These are phyloP conservation scores for Pyronema omphalodes DNA, from an alignment of 495 filamentous ascomycete genomes.

Conservation along the genomic window DNA sequence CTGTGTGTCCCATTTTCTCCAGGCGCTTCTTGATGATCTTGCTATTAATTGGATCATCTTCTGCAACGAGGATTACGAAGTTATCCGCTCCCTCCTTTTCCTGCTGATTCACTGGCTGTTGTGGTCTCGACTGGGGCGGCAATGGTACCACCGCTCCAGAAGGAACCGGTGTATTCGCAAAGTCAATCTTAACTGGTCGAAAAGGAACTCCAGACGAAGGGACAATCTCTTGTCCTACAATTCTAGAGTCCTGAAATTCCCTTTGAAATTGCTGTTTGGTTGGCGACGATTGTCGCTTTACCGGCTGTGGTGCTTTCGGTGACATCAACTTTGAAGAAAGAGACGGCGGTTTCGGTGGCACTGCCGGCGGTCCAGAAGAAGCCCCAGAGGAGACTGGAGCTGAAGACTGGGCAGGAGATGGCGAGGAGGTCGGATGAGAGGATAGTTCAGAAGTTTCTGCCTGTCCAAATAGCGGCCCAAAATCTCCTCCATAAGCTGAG, in stretches of 20 bases:
- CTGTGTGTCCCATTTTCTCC: conserved; percentile 58
- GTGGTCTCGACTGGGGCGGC: neutral
- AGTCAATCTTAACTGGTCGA: neutral
- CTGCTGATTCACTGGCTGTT: neutral
- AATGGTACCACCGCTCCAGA: neutral
- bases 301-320: too few relatives aligned
- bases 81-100: neutral
- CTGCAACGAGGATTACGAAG: conserved; percentile 52
- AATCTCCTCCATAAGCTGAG: neutral
- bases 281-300: too few relatives aligned
- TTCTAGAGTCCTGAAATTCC: neutral
- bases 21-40: conserved; percentile 72
- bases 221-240: neutral
- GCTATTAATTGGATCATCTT: conserved; percentile 87
- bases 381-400: too few relatives aligned
- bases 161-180: conserved; percentile 5
- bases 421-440: too few relatives aligned
- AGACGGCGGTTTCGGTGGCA: too few relatives aligned
- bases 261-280: too few relatives aligned
- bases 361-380: too few relatives aligned
- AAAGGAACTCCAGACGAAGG: neutral
- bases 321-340: too few relatives aligned
- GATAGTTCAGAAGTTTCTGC: neutral
- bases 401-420: too few relatives aligned
- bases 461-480: neutral